Conservation (phyloP, 306 rosid species). For the Dryas alaskensis region DNA sequence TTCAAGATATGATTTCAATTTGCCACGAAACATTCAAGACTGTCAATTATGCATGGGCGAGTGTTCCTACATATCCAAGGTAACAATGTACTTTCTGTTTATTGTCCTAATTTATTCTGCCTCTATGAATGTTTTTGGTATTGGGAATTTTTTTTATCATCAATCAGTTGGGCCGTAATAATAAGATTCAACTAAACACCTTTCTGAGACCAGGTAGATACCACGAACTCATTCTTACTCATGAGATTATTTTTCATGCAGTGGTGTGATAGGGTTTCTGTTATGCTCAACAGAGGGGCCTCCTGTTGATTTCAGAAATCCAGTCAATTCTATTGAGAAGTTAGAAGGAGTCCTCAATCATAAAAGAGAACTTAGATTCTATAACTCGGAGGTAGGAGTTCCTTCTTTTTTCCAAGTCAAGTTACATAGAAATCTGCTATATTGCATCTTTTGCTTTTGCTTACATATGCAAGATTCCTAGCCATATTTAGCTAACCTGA, state of each 20-base stretch:
- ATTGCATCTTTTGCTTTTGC: not conserved
- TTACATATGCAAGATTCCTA: not conserved
- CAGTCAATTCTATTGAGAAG: slow-evolving; percentile 88
- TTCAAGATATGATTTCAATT: slow-evolving; percentile 71
- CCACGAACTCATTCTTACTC: not conserved
- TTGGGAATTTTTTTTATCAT: too few relatives aligned
- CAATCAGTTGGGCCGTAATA: too few relatives aligned
- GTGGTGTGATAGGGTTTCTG: slow-evolving; percentile 92
- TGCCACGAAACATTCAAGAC: slow-evolving; percentile 77
- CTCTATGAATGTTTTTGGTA: not conserved
- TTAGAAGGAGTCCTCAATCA: slow-evolving; percentile 68
- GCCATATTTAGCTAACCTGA: not conserved
- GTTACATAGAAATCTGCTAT: not conserved
- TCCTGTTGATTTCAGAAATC: slow-evolving; percentile 70
- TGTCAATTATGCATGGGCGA: slow-evolving; percentile 89
- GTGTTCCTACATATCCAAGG: slow-evolving; percentile 99
- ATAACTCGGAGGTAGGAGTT: slow-evolving; percentile 74
- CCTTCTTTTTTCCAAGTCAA: not conserved
- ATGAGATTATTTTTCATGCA: slow-evolving; percentile 32
- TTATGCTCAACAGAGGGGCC: slow-evolving; percentile 89
- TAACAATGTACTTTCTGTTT: slow-evolving; percentile 14
- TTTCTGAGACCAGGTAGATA: not conserved
- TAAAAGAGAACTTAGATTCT: slow-evolving; percentile 75
- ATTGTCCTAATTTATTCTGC: not conserved
- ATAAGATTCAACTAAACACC: too few relatives aligned